Percentiles rank a stretch among this genome's conserved stretches.
These are phyloP conservation scores for Dendryphion nanum DNA, from an alignment of 2,329 filamentous ascomycete genomes.

Conservation along the genomic window DNA sequence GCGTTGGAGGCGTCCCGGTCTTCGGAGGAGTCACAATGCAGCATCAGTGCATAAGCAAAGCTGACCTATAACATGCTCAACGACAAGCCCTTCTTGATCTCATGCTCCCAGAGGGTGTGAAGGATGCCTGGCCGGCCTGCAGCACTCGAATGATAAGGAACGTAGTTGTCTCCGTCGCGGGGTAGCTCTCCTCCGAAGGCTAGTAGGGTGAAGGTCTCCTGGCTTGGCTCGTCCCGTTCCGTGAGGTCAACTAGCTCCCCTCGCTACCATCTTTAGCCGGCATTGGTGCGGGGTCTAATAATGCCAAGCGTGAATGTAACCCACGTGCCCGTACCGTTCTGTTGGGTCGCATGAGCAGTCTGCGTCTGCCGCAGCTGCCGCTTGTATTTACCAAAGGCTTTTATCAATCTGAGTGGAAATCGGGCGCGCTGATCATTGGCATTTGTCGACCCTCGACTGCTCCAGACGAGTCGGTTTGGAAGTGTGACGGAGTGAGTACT, in stretches of 20 bases:
- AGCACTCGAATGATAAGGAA: constrained; percentile 5
- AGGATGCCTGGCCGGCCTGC: background rate
- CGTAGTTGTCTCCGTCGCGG: background rate
- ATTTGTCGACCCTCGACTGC: too few relatives aligned
- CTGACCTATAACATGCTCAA: background rate
- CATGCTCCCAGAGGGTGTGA: too few relatives aligned
- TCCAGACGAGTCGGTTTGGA: too few relatives aligned
- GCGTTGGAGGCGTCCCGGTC: too few relatives aligned
- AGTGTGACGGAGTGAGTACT: too few relatives aligned
- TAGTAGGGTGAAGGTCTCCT: background rate
- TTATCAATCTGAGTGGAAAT: constrained; percentile 7
- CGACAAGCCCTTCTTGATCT: background rate
- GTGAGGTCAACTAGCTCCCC: background rate
- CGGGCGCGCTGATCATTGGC: too few relatives aligned
- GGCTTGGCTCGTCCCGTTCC: constrained; percentile 9
- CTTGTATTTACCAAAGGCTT: constrained; percentile 3
- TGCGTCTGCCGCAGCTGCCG: constrained; percentile 5
- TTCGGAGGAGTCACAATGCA: too few relatives aligned
- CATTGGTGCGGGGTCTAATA: constrained; percentile 5
- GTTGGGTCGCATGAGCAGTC: background rate
- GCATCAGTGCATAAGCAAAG: constrained; percentile 2
- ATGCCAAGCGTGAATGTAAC: constrained; percentile 11
- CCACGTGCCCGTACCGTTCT: constrained; percentile 7
- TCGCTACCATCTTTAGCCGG: constrained; percentile 7
- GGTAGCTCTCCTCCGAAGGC: constrained; percentile 5